Evolutionary conservation across 352 stramenopile species (phyloP).

Genomic region (Aphanomyces invadans): DNA sequence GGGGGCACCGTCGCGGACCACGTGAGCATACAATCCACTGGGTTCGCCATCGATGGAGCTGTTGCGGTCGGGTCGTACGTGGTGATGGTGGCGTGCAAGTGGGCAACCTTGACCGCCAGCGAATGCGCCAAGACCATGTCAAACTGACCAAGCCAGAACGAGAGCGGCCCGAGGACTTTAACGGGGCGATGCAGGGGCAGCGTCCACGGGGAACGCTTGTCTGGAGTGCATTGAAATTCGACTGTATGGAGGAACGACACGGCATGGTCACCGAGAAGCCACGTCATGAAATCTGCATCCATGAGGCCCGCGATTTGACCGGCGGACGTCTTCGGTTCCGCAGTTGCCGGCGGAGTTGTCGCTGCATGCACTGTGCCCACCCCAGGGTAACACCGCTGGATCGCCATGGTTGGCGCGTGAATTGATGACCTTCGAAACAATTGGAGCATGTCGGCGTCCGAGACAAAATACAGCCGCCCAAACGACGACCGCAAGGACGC

Average conservation of each 20-base stretch:
- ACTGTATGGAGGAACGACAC: neutral
- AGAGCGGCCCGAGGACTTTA: neutral
- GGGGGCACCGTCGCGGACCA: neutral
- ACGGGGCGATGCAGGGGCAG: neutral
- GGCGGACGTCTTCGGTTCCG: neutral
- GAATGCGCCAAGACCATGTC: neutral
- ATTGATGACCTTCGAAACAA: neutral
- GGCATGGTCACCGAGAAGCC: constrained; percentile 3
- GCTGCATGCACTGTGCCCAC: neutral
- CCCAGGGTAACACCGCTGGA: constrained; percentile 1
- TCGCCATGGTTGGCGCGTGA: neutral
- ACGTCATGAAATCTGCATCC: neutral
- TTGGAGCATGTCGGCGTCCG: neutral
- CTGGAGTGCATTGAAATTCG: neutral
- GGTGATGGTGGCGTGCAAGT: neutral
- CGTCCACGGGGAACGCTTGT: neutral
- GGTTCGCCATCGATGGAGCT: neutral
- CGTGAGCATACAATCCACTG: neutral
- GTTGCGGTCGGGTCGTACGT: constrained; percentile 13
- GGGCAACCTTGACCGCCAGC: neutral
- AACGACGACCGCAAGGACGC: neutral
- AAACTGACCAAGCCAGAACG: constrained; percentile 11
- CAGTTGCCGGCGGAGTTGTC: neutral
- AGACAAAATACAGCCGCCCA: constrained; percentile 4
- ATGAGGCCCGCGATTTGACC: constrained; percentile 1